These are phyloP conservation scores for Singerocomus rubriflavus DNA, from an alignment of 1,284 basidiomycete species.

Conservation along the genomic window DNA sequence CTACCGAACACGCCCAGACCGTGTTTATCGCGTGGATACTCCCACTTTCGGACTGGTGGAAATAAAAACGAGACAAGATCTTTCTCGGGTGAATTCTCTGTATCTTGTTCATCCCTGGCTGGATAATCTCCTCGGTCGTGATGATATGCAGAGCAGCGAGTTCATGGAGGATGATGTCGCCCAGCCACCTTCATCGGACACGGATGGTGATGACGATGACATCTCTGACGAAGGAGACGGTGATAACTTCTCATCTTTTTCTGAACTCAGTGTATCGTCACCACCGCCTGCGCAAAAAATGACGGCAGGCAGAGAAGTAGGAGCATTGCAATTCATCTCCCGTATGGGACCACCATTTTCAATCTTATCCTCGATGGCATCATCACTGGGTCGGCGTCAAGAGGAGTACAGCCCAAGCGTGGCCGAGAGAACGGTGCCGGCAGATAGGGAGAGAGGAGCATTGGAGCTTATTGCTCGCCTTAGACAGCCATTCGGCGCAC, in stretches of 20 bases:
- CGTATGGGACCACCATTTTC: too few relatives aligned
- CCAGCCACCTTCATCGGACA: not conserved
- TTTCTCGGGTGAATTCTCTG: not conserved
- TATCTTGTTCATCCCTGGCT: conserved; percentile 4
- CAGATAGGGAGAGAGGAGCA: not conserved
- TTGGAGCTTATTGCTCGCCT: not conserved
- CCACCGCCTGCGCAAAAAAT: too few relatives aligned
- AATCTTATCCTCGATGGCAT: too few relatives aligned
- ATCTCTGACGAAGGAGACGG: not conserved
- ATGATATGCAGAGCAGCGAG: not conserved
- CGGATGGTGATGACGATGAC: not conserved
- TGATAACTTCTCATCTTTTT: not conserved
- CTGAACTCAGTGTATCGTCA: too few relatives aligned
- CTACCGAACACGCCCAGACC: not conserved
- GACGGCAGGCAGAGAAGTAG: too few relatives aligned
- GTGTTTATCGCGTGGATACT: not conserved
- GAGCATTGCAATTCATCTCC: not conserved
- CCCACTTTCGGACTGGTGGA: not conserved
- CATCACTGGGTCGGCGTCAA: too few relatives aligned
- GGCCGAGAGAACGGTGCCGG: not conserved
- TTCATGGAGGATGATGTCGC: not conserved
- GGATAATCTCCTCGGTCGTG: not conserved
- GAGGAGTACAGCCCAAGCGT: too few relatives aligned
- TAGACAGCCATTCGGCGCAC: not conserved
- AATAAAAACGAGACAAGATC: not conserved